phyloP scores from a whole-genome alignment of 495 filamentous ascomycete genomes.

The Xylaria castorea region DNA sequence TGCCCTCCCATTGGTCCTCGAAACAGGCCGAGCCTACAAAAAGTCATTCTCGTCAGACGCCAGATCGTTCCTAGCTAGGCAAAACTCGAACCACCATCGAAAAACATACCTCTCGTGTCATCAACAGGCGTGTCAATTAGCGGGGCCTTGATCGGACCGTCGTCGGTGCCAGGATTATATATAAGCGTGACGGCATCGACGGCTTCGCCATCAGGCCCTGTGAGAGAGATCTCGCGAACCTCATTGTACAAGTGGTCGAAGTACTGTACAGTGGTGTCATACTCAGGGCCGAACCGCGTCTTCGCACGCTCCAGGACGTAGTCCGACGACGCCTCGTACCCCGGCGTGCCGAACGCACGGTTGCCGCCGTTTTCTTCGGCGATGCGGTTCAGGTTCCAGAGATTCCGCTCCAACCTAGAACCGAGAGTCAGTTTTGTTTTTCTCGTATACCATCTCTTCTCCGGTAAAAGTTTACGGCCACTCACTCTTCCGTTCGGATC shows the following conservation, averaged over 20 bases:
- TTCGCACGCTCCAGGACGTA: conserved; percentile 46
- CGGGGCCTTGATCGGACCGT: conserved; percentile 22
- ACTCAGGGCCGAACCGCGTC: conserved; percentile 41
- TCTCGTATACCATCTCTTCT: not conserved
- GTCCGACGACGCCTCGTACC: conserved; percentile 47
- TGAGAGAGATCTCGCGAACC: conserved; percentile 39
- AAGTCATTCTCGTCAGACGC: not conserved
- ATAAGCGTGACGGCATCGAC: conserved; percentile 27
- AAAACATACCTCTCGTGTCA: conserved; percentile 30
- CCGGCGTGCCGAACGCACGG: conserved; percentile 48
- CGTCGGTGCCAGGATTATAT: conserved; percentile 28
- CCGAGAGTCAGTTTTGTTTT: not conserved
- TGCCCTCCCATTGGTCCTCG: conserved; percentile 43
- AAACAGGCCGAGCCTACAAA: conserved; percentile 35
- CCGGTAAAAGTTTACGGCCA: not conserved
- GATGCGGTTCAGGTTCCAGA: conserved; percentile 46
- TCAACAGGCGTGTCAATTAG: conserved; percentile 32
- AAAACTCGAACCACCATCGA: not conserved
- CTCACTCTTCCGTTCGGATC: conserved; percentile 40
- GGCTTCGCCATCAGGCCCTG: conserved; percentile 37
- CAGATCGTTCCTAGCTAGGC: not conserved
- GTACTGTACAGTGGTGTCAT: conserved; percentile 34
- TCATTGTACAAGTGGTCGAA: conserved; percentile 38
- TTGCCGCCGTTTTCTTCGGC: conserved; percentile 45
- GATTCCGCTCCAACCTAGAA: conserved; percentile 37